Evolutionary conservation across 371 early-diverging fungal species (phyloP).

Genomic region (Synchytrium microbalum): DNA sequence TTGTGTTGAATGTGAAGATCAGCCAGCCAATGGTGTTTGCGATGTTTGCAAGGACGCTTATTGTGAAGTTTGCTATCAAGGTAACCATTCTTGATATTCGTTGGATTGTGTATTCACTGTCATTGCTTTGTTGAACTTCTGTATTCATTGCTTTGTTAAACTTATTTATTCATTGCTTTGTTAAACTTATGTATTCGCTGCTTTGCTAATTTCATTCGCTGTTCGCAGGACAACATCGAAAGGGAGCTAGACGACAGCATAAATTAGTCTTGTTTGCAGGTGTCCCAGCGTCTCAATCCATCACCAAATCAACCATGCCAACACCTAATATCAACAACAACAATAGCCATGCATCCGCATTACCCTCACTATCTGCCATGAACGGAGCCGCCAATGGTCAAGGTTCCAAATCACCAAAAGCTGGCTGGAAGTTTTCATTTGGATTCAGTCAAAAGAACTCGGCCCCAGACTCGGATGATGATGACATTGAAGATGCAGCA

Average conservation of each 20-base stretch:
- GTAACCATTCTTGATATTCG: background rate
- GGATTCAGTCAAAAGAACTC: background rate
- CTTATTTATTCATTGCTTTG: too few relatives aligned
- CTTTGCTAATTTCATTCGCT: too few relatives aligned
- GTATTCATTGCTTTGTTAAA: too few relatives aligned
- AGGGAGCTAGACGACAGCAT: constrained; percentile 68
- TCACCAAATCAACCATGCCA: background rate
- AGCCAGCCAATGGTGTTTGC: constrained; percentile 31
- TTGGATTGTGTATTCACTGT: constrained; percentile 71
- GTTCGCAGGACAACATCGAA: constrained; percentile 77
- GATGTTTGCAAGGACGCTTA: constrained; percentile 29
- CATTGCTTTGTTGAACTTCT: too few relatives aligned
- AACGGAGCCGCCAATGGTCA: background rate
- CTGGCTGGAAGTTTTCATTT: background rate
- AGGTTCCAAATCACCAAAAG: constrained; percentile 4
- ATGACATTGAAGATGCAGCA: constrained; percentile 3
- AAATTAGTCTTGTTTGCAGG: constrained; percentile 22
- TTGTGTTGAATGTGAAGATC: constrained; percentile 82
- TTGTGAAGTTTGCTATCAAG: background rate
- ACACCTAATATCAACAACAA: background rate
- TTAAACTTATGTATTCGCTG: too few relatives aligned
- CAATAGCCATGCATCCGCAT: too few relatives aligned
- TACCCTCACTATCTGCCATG: background rate
- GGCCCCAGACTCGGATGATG: background rate
- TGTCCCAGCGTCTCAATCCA: background rate